Conservation (phyloP, 257 asterid species). For the Ilex asprella region DNA sequence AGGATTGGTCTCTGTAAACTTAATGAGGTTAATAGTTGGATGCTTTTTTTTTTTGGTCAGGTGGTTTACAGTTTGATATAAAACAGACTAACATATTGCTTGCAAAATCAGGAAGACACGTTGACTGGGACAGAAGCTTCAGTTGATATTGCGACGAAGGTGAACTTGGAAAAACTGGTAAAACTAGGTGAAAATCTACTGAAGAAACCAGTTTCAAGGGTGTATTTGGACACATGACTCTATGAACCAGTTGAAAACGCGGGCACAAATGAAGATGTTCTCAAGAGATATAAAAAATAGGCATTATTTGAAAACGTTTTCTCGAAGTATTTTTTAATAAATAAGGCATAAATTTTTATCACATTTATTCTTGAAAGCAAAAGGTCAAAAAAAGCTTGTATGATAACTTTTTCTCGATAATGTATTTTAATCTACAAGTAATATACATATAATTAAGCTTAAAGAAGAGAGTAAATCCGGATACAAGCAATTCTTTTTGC, state of each 20-base stretch:
- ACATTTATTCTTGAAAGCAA: background rate
- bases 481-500: no score
- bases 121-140: slow-evolving; percentile 30
- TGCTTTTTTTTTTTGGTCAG: background rate
- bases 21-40: slow-evolving; percentile 26
- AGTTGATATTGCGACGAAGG: slow-evolving; percentile 34
- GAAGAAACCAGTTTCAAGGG: slow-evolving; percentile 36
- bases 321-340: background rate
- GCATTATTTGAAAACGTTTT: no score
- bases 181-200: slow-evolving; percentile 26
- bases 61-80: slow-evolving; percentile 15
- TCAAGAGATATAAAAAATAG: slow-evolving; percentile 14
- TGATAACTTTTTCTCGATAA: no score
- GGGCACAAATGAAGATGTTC: slow-evolving; percentile 33
- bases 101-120: background rate
- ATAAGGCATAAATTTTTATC: no score
- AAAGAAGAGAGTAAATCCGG: no score
- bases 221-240: slow-evolving; percentile 29
- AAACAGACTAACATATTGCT: slow-evolving; percentile 3
- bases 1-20: background rate
- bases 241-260: slow-evolving; percentile 15
- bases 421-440: no score
- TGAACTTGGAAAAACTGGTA: slow-evolving; percentile 32
- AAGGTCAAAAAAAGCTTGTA: no score
- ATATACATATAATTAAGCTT: no score